Evolutionary conservation across 306 rosid species (phyloP).

Genomic region (Fagus sylvatica): DNA sequence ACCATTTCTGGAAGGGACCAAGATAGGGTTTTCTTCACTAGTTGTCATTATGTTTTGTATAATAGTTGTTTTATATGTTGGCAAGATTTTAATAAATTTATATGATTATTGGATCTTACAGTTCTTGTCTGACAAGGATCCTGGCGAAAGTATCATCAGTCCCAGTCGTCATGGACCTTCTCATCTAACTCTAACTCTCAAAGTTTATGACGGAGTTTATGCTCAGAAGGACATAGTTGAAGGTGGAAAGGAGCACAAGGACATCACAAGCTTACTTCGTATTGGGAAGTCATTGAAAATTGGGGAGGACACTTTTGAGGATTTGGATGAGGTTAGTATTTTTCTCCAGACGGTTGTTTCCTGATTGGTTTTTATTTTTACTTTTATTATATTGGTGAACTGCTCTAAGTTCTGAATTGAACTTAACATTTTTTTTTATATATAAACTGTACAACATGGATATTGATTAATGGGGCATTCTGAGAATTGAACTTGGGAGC

Average conservation of each 20-base stretch:
- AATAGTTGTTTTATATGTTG: neutral
- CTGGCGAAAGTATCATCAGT: slow-evolving; percentile 92
- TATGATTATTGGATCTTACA: slow-evolving; percentile 26
- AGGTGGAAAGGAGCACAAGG: slow-evolving; percentile 97
- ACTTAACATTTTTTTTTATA: neutral
- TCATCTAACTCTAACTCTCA: slow-evolving; percentile 81
- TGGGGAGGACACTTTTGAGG: slow-evolving; percentile 99
- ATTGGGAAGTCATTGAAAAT: slow-evolving; percentile 94
- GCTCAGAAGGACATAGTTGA: slow-evolving; percentile 96
- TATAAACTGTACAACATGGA: neutral
- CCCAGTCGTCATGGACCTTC: slow-evolving; percentile 97
- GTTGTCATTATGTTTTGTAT: neutral
- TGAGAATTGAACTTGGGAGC: neutral
- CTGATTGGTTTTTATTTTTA: neutral
- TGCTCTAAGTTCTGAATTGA: neutral
- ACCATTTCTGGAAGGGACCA: neutral
- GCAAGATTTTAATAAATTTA: neutral
- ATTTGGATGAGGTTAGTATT: slow-evolving; percentile 84
- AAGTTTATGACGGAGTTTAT: slow-evolving; percentile 91
- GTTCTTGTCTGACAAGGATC: slow-evolving; percentile 92
- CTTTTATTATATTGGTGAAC: neutral
- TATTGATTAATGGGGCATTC: neutral
- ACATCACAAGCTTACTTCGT: slow-evolving; percentile 89
- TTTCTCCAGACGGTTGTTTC: neutral
- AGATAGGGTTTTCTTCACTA: neutral